Base-by-base conservation (phyloP, 495 filamentous ascomycete genomes). In the Cudoniella acicularis region DNA sequence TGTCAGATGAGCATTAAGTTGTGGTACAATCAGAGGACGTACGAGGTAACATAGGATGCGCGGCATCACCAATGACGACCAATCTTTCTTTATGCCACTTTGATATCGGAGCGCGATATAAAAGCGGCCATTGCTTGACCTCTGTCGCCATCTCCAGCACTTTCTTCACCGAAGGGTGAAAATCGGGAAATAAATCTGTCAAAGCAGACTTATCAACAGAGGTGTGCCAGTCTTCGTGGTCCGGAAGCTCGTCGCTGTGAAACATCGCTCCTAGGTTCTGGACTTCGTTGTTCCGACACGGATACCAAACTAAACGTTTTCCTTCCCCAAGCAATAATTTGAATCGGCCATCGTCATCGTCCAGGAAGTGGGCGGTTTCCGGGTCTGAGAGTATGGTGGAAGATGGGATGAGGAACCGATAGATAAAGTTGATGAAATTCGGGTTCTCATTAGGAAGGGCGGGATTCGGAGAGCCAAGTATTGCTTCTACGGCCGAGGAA, bases 231-330 rank as follows among this genome's bases (percentile, higher is more conserved):
- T 51, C 52, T 43, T 54, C 52, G 11, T 40, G 52, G 1, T 17
- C 16, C 16, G 2, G 27, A 21, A 21, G 16, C 25, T 75, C 60
- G 0, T 57, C 53, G 24, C 79, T 78, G 0, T 82, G 79, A 60
- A 85, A 79, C 22, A 85, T 77, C 30, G 75, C 79, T 10, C 83
- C 80, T 51, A 85, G 78, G 59, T 86, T 86, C 41, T 87, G 69
- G 13, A 79, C 21, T 46, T 76, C 70, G 56, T 81, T 80, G 52
- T 80, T 71, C 0, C 75, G 68, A 57, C 79, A 84, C 0, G 83
- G 82, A 56, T 87, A 88, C 63, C 85, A 79, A 52, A 87, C 75
- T 2, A 86, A 69, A 0, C 83, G 72, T 18, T 75, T 70, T 85
- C 80, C 1, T 36, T 56, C 0, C 57, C 75, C 76, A 27, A 75